A percentile compares a stretch with the other conserved stretches of the same genome.
Evolutionary conservation across 306 rosid genomes (phyloP).

Genomic region (Prosopis cineraria): DNA sequence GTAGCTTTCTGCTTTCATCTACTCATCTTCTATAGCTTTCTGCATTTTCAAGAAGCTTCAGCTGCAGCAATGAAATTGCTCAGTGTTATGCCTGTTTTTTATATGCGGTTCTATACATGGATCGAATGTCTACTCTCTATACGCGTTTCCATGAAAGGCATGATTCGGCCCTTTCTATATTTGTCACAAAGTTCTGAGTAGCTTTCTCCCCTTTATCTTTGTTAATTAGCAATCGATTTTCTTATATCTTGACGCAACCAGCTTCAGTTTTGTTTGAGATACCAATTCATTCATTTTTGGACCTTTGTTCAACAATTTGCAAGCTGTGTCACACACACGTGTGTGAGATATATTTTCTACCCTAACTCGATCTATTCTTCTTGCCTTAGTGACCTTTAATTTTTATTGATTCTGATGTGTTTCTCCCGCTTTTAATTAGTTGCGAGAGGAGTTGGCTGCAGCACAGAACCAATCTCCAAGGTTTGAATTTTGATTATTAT

Average conservation of each 20-base stretch:
- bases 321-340: too few relatives aligned
- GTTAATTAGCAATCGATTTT: neutral
- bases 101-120: too few relatives aligned
- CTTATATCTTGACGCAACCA: neutral
- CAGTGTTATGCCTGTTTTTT: too few relatives aligned
- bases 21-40: neutral
- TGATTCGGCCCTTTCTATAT: neutral
- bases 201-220: neutral
- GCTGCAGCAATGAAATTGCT: too few relatives aligned
- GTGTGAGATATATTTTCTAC: neutral
- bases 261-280: neutral
- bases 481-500: constrained; percentile 6
- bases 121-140: too few relatives aligned
- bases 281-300: neutral
- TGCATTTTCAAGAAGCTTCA: neutral
- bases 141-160: neutral
- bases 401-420: neutral
- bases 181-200: neutral
- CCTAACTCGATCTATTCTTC: neutral
- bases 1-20: too few relatives aligned
- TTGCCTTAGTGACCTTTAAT: too few relatives aligned
- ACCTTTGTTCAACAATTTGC: neutral
- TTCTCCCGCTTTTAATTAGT: constrained; percentile 28
- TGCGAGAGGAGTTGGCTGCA: constrained; percentile 29
- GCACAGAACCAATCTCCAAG: constrained; percentile 23